Evolutionary conservation across 1,284 basidiomycete species (phyloP).

Genomic region (Leccinum angustisporum): DNA sequence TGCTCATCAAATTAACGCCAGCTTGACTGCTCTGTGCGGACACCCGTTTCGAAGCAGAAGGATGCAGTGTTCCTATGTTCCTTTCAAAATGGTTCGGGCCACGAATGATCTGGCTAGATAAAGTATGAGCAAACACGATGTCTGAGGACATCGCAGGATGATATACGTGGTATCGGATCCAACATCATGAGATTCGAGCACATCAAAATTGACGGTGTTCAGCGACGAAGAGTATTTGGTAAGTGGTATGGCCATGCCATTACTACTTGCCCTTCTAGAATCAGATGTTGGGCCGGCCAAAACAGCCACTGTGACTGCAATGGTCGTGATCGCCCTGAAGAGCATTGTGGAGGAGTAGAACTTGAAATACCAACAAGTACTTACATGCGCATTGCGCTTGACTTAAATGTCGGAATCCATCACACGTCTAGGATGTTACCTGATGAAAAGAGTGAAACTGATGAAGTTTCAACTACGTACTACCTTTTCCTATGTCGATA

Average conservation of each 20-base stretch:
- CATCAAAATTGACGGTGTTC: neutral
- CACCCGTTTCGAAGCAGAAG: neutral
- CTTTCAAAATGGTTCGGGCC: neutral
- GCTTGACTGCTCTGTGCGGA: neutral
- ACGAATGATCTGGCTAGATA: neutral
- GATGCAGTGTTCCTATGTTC: neutral
- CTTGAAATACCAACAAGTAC: fast-evolving
- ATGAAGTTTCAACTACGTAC: neutral
- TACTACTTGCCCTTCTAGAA: neutral
- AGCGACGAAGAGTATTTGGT: neutral
- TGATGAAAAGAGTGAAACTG: neutral
- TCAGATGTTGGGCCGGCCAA: neutral
- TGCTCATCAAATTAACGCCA: neutral
- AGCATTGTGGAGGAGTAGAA: neutral
- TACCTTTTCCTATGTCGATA: no score
- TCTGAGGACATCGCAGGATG: neutral
- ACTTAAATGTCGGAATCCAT: neutral
- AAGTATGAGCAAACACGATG: neutral
- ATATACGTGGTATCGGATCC: neutral
- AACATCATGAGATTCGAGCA: neutral
- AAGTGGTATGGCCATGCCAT: neutral
- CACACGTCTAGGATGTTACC: neutral
- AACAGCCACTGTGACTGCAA: neutral
- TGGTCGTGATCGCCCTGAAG: neutral
- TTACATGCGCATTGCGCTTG: neutral